Conservation (phyloP, 306 rosid species). For the Rosa multiflora region DNA sequence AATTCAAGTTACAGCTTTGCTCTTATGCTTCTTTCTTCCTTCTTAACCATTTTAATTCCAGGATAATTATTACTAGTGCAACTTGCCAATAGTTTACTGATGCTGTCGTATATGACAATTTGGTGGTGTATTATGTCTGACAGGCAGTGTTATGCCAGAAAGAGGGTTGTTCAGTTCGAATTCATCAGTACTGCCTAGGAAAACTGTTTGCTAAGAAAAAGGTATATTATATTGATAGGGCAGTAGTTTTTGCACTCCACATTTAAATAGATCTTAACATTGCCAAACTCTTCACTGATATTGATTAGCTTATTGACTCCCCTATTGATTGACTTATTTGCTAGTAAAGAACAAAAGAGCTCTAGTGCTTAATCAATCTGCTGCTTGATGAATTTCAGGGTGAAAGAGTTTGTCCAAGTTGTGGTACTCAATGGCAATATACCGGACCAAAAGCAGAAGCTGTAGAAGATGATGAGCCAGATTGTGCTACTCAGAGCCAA, state of each 20-base stretch:
- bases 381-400: slow-evolving; percentile 35
- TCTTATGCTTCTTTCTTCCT: background rate
- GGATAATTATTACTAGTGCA: background rate
- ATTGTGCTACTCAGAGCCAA: slow-evolving; percentile 35
- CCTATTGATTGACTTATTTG: slow-evolving; percentile 13
- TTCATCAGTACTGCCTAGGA: slow-evolving; percentile 75
- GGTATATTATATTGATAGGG: slow-evolving; percentile 39
- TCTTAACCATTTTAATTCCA: background rate
- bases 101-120: slow-evolving; percentile 29
- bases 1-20: background rate
- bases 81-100: background rate
- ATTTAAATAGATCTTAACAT: background rate
- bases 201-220: slow-evolving; percentile 52
- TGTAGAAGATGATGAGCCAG: slow-evolving; percentile 31
- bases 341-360: slow-evolving; percentile 1
- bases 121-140: slow-evolving; percentile 19
- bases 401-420: slow-evolving; percentile 61
- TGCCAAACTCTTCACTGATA: background rate
- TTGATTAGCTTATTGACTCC: background rate
- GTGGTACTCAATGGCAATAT: slow-evolving; percentile 61
- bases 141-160: slow-evolving; percentile 79
- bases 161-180: slow-evolving; percentile 61
- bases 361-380: slow-evolving; percentile 11
- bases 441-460: slow-evolving; percentile 47
- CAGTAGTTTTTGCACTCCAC: background rate